These are phyloP conservation scores for Fusarium oxysporum DNA, from an alignment of 2,329 filamentous ascomycete species.

Conservation along the genomic window DNA sequence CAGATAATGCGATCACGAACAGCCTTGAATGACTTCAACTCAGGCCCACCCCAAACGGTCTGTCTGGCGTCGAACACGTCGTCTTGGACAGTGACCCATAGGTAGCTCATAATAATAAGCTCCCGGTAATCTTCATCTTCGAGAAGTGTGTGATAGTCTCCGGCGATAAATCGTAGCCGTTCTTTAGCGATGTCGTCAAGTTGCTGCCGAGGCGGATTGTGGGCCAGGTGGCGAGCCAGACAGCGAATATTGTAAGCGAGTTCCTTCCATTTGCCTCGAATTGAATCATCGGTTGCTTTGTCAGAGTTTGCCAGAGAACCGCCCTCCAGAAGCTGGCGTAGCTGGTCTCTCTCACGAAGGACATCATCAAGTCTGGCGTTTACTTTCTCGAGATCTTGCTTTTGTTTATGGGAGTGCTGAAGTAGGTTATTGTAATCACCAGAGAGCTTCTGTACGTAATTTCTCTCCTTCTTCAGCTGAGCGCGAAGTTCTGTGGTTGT, in stretches of 20 bases:
- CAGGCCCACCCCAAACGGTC: not conserved
- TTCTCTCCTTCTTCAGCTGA: not conserved
- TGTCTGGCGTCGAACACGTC: not conserved
- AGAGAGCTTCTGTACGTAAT: not conserved
- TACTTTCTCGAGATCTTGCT: not conserved
- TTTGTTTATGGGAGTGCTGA: not conserved
- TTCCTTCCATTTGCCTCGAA: conserved; percentile 28
- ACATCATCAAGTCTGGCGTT: not conserved
- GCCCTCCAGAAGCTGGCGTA: not conserved
- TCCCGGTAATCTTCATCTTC: not conserved
- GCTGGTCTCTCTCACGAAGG: not conserved
- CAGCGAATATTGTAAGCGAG: conserved; percentile 33
- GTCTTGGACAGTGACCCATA: not conserved
- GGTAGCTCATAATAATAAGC: not conserved
- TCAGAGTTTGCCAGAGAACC: not conserved
- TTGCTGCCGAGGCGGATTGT: rapidly evolving
- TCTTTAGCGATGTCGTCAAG: rapidly evolving
- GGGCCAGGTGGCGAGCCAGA: conserved; percentile 4
- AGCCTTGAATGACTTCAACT: rapidly evolving
- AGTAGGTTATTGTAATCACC: not conserved
- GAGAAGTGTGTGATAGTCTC: rapidly evolving
- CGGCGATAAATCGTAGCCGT: not conserved
- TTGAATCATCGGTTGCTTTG: conserved; percentile 24
- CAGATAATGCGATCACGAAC: not conserved
- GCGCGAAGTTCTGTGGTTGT: not conserved